Evolutionary conservation across 192 early-diverging fungal species (phyloP), one percentile per base, ranked within the genome.

Genomic region (Backusella mclennaniae): DNA sequence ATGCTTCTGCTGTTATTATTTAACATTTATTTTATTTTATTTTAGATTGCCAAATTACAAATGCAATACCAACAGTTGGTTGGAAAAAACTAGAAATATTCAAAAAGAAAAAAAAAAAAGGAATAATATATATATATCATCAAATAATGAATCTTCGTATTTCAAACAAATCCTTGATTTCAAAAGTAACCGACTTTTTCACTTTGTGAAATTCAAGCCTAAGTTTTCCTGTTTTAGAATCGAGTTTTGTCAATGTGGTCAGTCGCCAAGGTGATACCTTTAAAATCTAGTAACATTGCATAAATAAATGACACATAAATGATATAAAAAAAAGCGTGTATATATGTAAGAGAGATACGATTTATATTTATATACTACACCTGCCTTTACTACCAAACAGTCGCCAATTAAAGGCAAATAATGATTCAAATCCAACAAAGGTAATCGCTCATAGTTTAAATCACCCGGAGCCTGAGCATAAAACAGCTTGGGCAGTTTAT

Each of bases 61-160:
- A 70, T 79, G 77, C 77, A 79, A 69, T 79, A 79, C 42, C 77
- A 79, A 74, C 36, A 72, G 31, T 73, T 79, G 12, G 29, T 38
- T 41, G 35, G 33, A 35, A 68, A 76, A 36, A 67, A 76, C 36
- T 76, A 69, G 19, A 35, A 39, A 39, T 39, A 39, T 39, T 38
- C 21, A 19, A 49, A 49, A 49, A 49, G 9, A 3, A n/a, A n/a
- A 66, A 38, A 15, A 63, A 63, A 23, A 59, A 6, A 19, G 35
- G 19, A 74, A 63, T 2, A 21, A 29, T 35, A 19, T 33, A 33
- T 33, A 33, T 33, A 31, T 33, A 15, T 31, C 26, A 52, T 73
- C 6, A 63, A 49, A 35, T 19, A 6, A n/a, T 17, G 53, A 59
- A 23, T 26, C 53, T 59, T 59, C 53, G 53, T 59, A 59, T 59